Base-by-base conservation (phyloP, 2,329 filamentous ascomycete species). In the Coniosporium tulheliwenetii region DNA sequence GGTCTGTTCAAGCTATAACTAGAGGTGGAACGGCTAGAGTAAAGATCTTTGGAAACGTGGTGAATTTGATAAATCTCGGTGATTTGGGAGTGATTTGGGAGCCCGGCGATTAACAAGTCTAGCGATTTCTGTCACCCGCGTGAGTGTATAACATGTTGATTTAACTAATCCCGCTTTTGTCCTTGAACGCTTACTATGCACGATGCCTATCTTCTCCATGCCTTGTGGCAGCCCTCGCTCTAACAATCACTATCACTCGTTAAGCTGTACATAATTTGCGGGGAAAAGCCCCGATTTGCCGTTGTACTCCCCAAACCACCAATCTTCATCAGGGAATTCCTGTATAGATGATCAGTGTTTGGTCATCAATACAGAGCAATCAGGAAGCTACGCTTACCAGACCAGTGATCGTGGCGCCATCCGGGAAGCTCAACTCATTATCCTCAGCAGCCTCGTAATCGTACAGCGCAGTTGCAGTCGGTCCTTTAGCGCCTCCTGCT, bases 381-480 rank as follows among this genome's bases (percentile, higher is more conserved):
- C 7, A 8, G 36, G 16, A 34, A 30, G 36, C 7, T 5, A 8
- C 10, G 70, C 78, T 69, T 70, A 82, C 79, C 48, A 98, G 67
- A 54, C 81, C 73, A 26, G 74, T 81, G 51, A 98, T 81, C 47
- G 69, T 85, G 33, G 83, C 89, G 29, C 82, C 81, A 54, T 98
- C 91, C 2, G 85, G 85, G 66, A 98, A 98, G 58, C 81, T 86
- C 43, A 77, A 53, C 56, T 76, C 66, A 50, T 98, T 98, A 52
- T 95, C 89, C 61, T 98, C 91, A 0, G 86, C 89, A 39, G 91
- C 91, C 57, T 96, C 89, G 53, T 98, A 98, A 56, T 96, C 91
- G 56, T 93, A 98, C 46, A 89, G 65, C 5, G 91, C 91, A 14
- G 77, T 85, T 10, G 91, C 91, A 26, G 78, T 86, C 10, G 74